These are phyloP conservation scores for Parathielavia appendiculata DNA, from an alignment of 495 filamentous ascomycete species.

Conservation along the genomic window DNA sequence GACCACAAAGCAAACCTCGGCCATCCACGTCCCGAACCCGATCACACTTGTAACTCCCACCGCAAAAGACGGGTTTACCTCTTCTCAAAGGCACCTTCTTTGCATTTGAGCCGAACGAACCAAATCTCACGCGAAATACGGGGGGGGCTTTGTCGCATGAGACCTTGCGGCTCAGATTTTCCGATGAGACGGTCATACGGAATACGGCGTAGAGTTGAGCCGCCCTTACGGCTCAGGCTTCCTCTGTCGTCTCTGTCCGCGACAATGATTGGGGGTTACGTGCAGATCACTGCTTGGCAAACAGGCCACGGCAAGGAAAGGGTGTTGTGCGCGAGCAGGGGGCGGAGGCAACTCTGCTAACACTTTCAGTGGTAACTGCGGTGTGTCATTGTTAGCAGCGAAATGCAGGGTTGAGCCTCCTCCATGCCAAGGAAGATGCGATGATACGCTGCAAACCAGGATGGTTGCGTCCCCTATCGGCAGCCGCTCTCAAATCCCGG, in stretches of 20 bases:
- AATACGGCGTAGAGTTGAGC: conserved; percentile 5
- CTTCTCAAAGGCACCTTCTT: too few relatives aligned
- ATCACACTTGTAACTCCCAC: too few relatives aligned
- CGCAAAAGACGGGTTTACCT: too few relatives aligned
- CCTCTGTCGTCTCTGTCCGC: neutral
- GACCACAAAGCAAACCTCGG: too few relatives aligned
- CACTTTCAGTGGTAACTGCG: neutral
- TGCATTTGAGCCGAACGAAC: too few relatives aligned
- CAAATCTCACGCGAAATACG: neutral
- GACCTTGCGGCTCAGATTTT: neutral
- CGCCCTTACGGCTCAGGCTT: neutral
- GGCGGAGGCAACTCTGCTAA: neutral
- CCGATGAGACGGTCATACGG: neutral
- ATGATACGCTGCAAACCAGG: too few relatives aligned
- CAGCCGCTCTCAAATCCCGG: too few relatives aligned
- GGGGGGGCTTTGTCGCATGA: neutral
- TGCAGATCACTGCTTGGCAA: neutral
- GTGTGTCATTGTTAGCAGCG: neutral
- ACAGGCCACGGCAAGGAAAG: neutral
- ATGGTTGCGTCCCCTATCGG: too few relatives aligned
- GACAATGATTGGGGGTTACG: neutral
- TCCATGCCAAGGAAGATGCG: too few relatives aligned
- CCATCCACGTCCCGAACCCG: too few relatives aligned
- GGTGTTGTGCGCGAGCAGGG: neutral
- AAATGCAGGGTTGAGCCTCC: too few relatives aligned